phyloP scores from a whole-genome alignment of 2,329 filamentous ascomycete species.

The Fusarium sp. region DNA sequence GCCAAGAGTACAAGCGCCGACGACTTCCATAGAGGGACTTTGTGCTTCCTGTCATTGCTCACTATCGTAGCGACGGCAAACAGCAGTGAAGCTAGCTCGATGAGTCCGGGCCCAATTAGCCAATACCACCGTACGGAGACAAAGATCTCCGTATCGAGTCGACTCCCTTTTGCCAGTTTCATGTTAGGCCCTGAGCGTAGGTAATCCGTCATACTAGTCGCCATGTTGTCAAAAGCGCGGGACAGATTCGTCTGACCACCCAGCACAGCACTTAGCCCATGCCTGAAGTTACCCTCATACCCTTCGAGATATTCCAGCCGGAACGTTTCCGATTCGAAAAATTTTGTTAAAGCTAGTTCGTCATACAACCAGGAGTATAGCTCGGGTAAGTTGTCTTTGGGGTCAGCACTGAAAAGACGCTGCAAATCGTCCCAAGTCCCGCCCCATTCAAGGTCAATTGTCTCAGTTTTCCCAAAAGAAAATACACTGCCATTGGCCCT shows the following conservation, averaged over 20 bases:
- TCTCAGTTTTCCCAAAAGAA: background rate
- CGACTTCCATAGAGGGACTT: background rate
- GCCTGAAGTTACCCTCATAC: fast-evolving
- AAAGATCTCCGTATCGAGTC: background rate
- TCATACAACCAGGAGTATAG: no score
- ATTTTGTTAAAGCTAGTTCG: background rate
- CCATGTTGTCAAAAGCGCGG: background rate
- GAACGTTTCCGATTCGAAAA: background rate
- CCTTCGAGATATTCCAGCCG: background rate
- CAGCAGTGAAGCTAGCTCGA: background rate
- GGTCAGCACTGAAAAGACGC: no score
- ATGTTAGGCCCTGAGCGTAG: background rate
- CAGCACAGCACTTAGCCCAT: background rate
- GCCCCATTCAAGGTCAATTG: background rate
- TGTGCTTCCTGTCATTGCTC: background rate
- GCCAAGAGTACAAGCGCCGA: background rate
- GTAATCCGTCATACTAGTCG: background rate
- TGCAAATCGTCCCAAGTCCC: no score
- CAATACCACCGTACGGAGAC: background rate
- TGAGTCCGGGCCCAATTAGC: background rate
- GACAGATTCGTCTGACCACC: background rate
- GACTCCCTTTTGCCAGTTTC: background rate
- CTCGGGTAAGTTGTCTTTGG: no score
- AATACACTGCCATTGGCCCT: background rate
- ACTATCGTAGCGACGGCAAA: background rate